phyloP scores from a whole-genome alignment of 2,329 filamentous ascomycete genomes.

The Microascus cirrosus region DNA sequence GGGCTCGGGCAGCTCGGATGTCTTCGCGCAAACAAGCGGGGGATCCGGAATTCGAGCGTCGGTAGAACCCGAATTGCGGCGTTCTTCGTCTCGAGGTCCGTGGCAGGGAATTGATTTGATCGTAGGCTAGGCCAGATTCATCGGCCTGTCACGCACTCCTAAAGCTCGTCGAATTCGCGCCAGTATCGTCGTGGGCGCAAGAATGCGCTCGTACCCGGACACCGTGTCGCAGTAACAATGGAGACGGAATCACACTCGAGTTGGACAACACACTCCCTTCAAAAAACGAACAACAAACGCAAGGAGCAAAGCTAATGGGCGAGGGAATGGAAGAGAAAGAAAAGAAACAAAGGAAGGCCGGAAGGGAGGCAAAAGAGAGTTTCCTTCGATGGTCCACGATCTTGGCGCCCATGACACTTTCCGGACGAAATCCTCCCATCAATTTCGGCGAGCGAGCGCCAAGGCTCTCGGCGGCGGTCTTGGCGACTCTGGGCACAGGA shows the following conservation, averaged over 20 bases:
- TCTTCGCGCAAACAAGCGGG: background rate
- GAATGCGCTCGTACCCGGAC: background rate
- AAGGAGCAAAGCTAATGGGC: background rate
- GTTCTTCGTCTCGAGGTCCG: background rate
- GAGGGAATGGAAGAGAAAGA: background rate
- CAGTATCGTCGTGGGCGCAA: background rate
- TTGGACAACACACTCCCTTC: background rate
- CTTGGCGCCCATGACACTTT: slow-evolving; percentile 2
- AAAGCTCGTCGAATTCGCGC: background rate
- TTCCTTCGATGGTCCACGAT: background rate
- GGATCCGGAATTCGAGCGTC: background rate
- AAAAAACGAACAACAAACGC: background rate
- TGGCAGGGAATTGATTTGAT: background rate
- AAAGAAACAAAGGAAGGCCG: background rate
- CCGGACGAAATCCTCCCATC: background rate
- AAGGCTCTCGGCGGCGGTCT: background rate
- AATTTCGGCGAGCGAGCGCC: slow-evolving; percentile 2
- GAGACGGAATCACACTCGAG: background rate
- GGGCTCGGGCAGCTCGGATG: background rate
- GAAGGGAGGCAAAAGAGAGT: slow-evolving; percentile 3
- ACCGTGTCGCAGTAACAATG: background rate
- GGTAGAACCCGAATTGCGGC: too few relatives aligned
- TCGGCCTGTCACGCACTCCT: too few relatives aligned
- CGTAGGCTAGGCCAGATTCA: too few relatives aligned
- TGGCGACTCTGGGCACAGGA: background rate